Conservation (phyloP, 2,329 filamentous ascomycete species). For the Diaporthe caulivora region DNA sequence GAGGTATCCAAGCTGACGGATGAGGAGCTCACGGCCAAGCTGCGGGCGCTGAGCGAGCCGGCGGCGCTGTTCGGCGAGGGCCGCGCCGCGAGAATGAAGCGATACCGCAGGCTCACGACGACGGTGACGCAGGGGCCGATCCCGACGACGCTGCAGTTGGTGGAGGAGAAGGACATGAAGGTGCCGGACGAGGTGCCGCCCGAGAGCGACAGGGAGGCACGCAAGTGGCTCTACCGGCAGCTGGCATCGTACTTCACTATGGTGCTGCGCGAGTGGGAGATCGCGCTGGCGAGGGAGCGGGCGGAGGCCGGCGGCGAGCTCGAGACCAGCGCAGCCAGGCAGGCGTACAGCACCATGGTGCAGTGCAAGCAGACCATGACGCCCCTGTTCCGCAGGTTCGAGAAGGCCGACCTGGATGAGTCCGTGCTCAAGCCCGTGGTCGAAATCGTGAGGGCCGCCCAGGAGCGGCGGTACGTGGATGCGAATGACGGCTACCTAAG, state of each 20-base stretch:
- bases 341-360: constrained; percentile 86
- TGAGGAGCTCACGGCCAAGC: constrained; percentile 74
- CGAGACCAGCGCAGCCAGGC: constrained; percentile 82
- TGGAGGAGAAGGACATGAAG: constrained; percentile 91
- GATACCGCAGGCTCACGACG: constrained; percentile 76
- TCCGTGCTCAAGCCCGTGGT: constrained; percentile 84
- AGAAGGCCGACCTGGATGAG: constrained; percentile 83
- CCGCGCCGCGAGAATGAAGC: constrained; percentile 75
- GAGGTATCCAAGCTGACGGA: constrained; percentile 75
- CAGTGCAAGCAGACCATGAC: constrained; percentile 89
- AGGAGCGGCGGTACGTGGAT: constrained; percentile 92
- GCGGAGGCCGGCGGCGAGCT: constrained; percentile 46
- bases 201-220: constrained; percentile 72
- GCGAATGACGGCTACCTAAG: constrained; percentile 95
- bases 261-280: constrained; percentile 90
- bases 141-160: constrained; percentile 83
- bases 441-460: constrained; percentile 91
- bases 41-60: constrained; percentile 82
- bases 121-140: constrained; percentile 82
- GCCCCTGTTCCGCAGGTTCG: constrained; percentile 90
- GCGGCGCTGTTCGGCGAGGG: constrained; percentile 84
- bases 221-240: constrained; percentile 84
- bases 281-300: constrained; percentile 78
- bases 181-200: constrained; percentile 72
- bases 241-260: constrained; percentile 96